Evolutionary conservation across 352 stramenopile genomes (phyloP).

Genomic region (Globisporangium perplexum): DNA sequence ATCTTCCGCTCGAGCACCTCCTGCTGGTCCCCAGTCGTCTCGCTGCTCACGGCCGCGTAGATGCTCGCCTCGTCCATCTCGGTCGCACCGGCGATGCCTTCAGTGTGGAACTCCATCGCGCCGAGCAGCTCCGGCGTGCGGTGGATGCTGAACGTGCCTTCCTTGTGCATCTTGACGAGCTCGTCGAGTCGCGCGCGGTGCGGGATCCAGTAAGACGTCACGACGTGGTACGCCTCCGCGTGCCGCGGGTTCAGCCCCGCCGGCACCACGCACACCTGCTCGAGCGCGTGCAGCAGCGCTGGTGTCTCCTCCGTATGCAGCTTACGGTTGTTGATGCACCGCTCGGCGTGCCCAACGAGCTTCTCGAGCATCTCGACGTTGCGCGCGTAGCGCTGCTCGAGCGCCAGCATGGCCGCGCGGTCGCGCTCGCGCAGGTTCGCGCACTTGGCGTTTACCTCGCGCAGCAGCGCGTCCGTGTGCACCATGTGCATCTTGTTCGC

Average conservation of each 20-base stretch:
- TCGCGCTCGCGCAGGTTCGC: constrained; percentile 41
- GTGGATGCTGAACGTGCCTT: constrained; percentile 71
- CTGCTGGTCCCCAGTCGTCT: constrained; percentile 24
- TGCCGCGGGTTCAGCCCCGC: constrained; percentile 36
- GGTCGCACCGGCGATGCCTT: constrained; percentile 44
- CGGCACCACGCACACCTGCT: constrained; percentile 57
- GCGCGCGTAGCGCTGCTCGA: constrained; percentile 31
- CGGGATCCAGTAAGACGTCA: constrained; percentile 53
- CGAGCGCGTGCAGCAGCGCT: constrained; percentile 49
- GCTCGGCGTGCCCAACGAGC: constrained; percentile 46
- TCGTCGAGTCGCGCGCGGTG: constrained; percentile 48
- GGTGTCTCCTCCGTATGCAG: constrained; percentile 65
- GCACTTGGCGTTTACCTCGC: constrained; percentile 62
- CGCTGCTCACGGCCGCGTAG: constrained; percentile 16
- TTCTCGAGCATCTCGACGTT: constrained; percentile 45
- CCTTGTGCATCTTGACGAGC: constrained; percentile 70
- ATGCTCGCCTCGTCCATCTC: constrained; percentile 37
- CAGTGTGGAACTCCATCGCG: constrained; percentile 63
- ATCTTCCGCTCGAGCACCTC: constrained; percentile 42
- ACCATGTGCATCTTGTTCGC: constrained; percentile 81
- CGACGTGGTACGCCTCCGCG: constrained; percentile 54
- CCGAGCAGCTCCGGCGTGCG: constrained; percentile 61
- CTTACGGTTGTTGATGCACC: constrained; percentile 70
- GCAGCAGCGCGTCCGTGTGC: constrained; percentile 45
- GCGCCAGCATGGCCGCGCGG: constrained; percentile 25